Base-by-base conservation (phyloP, 148 eudicot genomes). In the Chenopodium formosanum region DNA sequence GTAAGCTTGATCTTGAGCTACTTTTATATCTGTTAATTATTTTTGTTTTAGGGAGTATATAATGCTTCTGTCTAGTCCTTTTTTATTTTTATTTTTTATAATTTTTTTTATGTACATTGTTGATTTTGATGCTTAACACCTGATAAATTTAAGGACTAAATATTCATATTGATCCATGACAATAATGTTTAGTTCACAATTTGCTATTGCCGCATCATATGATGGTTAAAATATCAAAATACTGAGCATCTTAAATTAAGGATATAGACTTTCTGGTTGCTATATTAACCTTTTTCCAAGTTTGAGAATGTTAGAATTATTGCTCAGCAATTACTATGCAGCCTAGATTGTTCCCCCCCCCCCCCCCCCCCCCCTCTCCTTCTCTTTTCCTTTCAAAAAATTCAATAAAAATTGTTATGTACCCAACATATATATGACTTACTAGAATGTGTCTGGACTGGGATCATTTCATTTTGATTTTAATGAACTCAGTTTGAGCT, bases 1-100 rank as follows among this genome's bases (percentile, higher is more conserved):
- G 98, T 95, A 91, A 88, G 94, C 81, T 75, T 82, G 13, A 16
- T 44, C 69, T 78, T 73, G 31, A 22, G 29, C 17, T 72, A 31
- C 27, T 48, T 56, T 56, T 68, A 47, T 19, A 13, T 52, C 29
- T 83, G 73, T 37, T 72, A 23, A 25, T 2, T 73, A 34, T 46
- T 80, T 46, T 7, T 44, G 62, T 22, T 80, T 19, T 50, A 46
- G 20, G 62, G 22, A 56, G 19, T 10, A 13, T 10, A 13, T 46
- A 72, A 3, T 72, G 53, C 3, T 34, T 34, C 44, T 40, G 1
- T 40, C 44, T 40, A 40, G 44, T 40, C 7, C 60, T n/a, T 20
- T 53, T 22, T 29, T 22, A 1, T 70, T 63, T 46, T 5, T 37
- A 3, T 12, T 14, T 12, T 14, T 12, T 14, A 0, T 12, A 3